phyloP scores from a whole-genome alignment of 202 grass and related monocot species.

The Elaeis oleifera region DNA sequence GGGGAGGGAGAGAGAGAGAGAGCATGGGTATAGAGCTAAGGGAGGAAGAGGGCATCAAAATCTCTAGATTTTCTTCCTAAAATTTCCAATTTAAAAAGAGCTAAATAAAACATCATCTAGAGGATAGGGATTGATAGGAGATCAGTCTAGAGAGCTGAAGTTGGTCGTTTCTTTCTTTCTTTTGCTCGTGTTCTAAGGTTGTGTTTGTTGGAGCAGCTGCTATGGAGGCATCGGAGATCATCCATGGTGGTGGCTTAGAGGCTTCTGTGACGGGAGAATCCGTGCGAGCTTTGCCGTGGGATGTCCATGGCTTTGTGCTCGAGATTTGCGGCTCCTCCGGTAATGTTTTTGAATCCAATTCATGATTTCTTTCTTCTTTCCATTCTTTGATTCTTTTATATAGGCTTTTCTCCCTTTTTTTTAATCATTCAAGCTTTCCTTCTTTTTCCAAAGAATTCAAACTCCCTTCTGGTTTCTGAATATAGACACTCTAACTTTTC shows the following conservation, averaged over 20 bases:
- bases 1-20: conserved; percentile 15
- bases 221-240: conserved; percentile 30
- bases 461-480: conserved; percentile 25
- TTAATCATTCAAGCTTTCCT: conserved; percentile 28
- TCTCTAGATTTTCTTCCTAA: neutral
- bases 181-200: no score
- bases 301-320: conserved; percentile 34
- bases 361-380: conserved; percentile 43
- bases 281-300: conserved; percentile 43
- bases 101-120: neutral
- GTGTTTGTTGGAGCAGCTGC: neutral
- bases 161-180: neutral
- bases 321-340: conserved; percentile 16
- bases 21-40: neutral
- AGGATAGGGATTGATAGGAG: neutral
- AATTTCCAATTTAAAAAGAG: conserved; percentile 4
- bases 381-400: conserved; percentile 99
- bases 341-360: conserved; percentile 8
- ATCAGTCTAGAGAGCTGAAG: neutral
- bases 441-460: conserved; percentile 32
- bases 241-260: conserved; percentile 10
- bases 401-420: conserved; percentile 7
- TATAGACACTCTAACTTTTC: conserved; percentile 20
- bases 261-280: conserved; percentile 26
- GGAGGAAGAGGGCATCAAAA: conserved; percentile 4